Evolutionary conservation across 164 flowering plant species (phyloP), one percentile per base, ranked within the genome.

Genomic region (Nelumbo lutea): DNA sequence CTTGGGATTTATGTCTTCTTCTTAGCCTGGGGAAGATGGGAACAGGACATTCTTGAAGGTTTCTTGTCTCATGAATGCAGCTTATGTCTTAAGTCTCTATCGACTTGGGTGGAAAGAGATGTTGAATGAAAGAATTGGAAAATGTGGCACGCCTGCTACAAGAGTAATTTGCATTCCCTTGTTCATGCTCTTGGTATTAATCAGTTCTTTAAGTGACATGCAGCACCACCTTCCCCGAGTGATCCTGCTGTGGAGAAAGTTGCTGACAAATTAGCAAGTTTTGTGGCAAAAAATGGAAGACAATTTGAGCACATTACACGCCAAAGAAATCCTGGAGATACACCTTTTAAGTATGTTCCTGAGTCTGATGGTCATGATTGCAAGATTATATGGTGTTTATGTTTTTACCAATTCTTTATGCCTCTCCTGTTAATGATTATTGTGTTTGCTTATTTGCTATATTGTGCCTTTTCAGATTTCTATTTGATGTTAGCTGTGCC

Each of bases 131-230:
- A 83, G 92, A 86, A 79, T 80, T 83, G 89, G 87, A 84, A 87
- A 82, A 74, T 90, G 79, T 88, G 86, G 85, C 90, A 87, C 15
- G 4, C 87, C 93, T 93, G 94, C 90, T 87, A 83, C 86, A 83
- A 85, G 85, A 86, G 88, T 94, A 83, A 75, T 91, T 94, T 87
- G 88, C 88, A 88, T 92, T 90, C 89, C 72, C 86, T 86, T 87
- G 85, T 90, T 83, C 95, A 88, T 92, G 87, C 86, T 84, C 91
- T 85, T 68, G 98, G 91, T 93, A 88, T 93, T 96, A 96, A 96
- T 88, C 91, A 80, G 91, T 92, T 92, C 82, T 95, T 83, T 96
- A 90, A 96, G 98, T 96, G 91, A 85, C 77, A 85, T 96, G 99
- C 99, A 95, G 96, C 87, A 86, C 93, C 96, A 65, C 75, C 85